Evolutionary conservation across 2,329 filamentous ascomycete genomes (phyloP).

Genomic region (Trichoderma sp.): DNA sequence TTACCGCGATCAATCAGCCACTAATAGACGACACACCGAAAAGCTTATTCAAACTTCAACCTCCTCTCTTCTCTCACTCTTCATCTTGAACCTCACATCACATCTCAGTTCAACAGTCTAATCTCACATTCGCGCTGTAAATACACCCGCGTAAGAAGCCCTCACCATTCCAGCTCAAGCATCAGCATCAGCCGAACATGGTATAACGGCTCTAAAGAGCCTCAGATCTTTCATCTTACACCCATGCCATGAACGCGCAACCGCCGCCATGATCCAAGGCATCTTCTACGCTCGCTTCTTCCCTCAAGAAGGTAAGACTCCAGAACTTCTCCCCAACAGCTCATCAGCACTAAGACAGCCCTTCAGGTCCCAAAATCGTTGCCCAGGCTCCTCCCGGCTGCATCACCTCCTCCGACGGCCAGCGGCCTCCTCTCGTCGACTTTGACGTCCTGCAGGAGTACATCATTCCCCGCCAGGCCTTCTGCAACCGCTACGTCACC

Average conservation of each 20-base stretch:
- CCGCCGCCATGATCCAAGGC: conserved; percentile 61
- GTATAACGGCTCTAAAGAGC: neutral
- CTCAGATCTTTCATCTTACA: neutral
- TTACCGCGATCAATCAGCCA: neutral
- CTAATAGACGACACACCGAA: neutral
- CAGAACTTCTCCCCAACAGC: neutral
- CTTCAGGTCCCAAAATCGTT: conserved; percentile 61
- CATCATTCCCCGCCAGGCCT: conserved; percentile 91
- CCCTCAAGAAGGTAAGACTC: conserved; percentile 59
- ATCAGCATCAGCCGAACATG: neutral
- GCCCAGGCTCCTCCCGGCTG: conserved; percentile 64
- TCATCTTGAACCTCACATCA: neutral
- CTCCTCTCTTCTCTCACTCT: neutral
- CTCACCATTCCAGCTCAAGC: neutral
- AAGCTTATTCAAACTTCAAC: neutral
- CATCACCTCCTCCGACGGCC: conserved; percentile 50
- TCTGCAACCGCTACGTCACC: conserved; percentile 88
- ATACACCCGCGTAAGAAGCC: neutral
- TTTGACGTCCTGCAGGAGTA: conserved; percentile 88
- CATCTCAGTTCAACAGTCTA: neutral
- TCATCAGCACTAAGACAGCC: neutral
- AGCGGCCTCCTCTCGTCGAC: conserved; percentile 67
- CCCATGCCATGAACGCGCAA: conserved; percentile 18
- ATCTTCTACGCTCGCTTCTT: conserved; percentile 73
- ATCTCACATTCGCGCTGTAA: neutral